phyloP scores from a whole-genome alignment of 2,329 filamentous ascomycete genomes.

The Aspergillus hortae region DNA sequence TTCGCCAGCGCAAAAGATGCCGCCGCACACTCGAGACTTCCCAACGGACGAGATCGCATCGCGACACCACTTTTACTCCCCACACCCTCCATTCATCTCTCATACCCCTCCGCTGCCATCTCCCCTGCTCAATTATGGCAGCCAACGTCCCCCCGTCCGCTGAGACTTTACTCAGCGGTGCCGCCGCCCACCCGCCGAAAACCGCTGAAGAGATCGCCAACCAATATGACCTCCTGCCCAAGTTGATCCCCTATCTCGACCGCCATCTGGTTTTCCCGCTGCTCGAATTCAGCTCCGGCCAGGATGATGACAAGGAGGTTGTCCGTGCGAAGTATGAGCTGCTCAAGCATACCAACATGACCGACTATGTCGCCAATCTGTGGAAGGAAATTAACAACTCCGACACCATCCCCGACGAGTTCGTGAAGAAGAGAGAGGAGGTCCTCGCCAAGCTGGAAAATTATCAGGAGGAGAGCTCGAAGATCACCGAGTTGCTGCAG shows the following conservation, averaged over 20 bases:
- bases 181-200: conserved; percentile 42
- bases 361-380: conserved; percentile 89
- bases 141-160: conserved; percentile 48
- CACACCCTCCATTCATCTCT: conserved; percentile 12
- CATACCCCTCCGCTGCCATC: conserved; percentile 16
- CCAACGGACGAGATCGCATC: conserved; percentile 2
- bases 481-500: conserved; percentile 81
- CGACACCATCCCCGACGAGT: conserved; percentile 75
- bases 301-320: conserved; percentile 75
- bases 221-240: conserved; percentile 78
- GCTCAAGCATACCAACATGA: conserved; percentile 98
- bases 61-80: conserved; percentile 8
- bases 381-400: conserved; percentile 85
- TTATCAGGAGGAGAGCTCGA: conserved; percentile 81
- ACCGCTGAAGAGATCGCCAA: conserved; percentile 56
- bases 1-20: conserved; percentile 25
- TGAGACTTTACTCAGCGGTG: conserved; percentile 48
- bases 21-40: conserved; percentile 20
- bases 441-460: conserved; percentile 79
- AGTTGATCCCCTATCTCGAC: conserved; percentile 88
- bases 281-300: conserved; percentile 82
- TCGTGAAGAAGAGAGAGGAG: conserved; percentile 81
- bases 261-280: conserved; percentile 95
- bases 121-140: conserved; percentile 45
- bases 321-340: conserved; percentile 87